Conservation (phyloP, 2,329 filamentous ascomycete genomes). For the Triangularia setosa region DNA sequence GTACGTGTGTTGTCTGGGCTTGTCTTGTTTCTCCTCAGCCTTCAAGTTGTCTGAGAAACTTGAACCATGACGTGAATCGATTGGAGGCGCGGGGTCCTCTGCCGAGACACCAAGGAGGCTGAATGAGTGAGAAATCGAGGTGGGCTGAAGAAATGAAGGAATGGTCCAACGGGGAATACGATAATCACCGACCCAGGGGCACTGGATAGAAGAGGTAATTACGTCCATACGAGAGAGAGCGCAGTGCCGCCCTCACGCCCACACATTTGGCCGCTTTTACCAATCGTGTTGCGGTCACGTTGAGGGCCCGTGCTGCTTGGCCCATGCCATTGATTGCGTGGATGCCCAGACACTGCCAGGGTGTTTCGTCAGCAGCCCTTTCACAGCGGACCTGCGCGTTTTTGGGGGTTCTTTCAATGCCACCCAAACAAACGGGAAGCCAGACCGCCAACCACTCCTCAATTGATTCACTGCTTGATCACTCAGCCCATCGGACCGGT, state of each 20-base stretch:
- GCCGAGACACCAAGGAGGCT: not conserved
- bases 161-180: not conserved
- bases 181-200: not conserved
- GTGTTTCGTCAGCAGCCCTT: slow-evolving; percentile 6
- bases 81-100: not conserved
- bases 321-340: not conserved
- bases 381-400: not conserved
- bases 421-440: not conserved
- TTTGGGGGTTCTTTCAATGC: not conserved
- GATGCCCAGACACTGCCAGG: not conserved
- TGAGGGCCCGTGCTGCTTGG: not conserved
- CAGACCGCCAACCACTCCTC: not conserved
- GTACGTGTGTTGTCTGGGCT: not conserved
- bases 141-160: not conserved
- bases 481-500: slow-evolving; percentile 2
- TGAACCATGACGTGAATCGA: not conserved
- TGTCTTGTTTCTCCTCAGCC: not conserved
- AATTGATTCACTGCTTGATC: not conserved
- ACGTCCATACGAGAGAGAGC: not conserved
- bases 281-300: not conserved
- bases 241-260: not conserved
- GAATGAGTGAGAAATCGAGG: not conserved
- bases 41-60: not conserved
- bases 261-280: not conserved
- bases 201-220: not conserved